Conservation (phyloP, 1,284 basidiomycete genomes). For the Flammula alnicola region DNA sequence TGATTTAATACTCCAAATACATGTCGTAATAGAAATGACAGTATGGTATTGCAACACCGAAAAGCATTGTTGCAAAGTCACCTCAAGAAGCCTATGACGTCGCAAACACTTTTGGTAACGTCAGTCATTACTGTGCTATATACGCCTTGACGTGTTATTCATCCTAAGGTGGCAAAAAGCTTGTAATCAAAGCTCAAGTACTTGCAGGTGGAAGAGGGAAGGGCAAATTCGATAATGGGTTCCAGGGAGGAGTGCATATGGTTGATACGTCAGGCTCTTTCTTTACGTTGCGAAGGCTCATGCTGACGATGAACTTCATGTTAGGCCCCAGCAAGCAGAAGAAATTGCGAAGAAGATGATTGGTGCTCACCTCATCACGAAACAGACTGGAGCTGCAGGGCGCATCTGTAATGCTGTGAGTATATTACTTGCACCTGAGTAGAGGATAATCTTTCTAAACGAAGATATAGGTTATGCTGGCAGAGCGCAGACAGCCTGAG, state of each 20-base stretch:
- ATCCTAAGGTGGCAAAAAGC: slow-evolving; percentile 61
- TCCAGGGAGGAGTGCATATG: slow-evolving; percentile 98
- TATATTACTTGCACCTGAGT: slow-evolving; percentile 31
- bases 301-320: slow-evolving; percentile 7
- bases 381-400: slow-evolving; percentile 95
- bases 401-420: slow-evolving; percentile 91
- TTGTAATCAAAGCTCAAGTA: slow-evolving; percentile 98
- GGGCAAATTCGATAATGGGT: slow-evolving; percentile 95
- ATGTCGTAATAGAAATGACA: slow-evolving; percentile 39
- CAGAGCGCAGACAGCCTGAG: slow-evolving; percentile 90
- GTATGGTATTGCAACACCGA: slow-evolving; percentile 98
- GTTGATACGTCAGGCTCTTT: slow-evolving; percentile 74
- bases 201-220: slow-evolving; percentile 98
- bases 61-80: slow-evolving; percentile 86
- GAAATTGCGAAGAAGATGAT: slow-evolving; percentile 94
- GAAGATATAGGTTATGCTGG: slow-evolving; percentile 86
- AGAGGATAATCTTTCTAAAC: slow-evolving; percentile 3
- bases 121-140: slow-evolving; percentile 3
- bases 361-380: slow-evolving; percentile 95
- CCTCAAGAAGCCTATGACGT: slow-evolving; percentile 91
- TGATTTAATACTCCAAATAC: slow-evolving; percentile 1
- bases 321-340: slow-evolving; percentile 87
- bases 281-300: slow-evolving; percentile 4
- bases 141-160: slow-evolving; percentile 17
- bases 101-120: slow-evolving; percentile 83